Evolutionary conservation across 495 filamentous ascomycete species (phyloP), one percentile per base, ranked within the genome.

Genomic region (Achaetomiella virescens): DNA sequence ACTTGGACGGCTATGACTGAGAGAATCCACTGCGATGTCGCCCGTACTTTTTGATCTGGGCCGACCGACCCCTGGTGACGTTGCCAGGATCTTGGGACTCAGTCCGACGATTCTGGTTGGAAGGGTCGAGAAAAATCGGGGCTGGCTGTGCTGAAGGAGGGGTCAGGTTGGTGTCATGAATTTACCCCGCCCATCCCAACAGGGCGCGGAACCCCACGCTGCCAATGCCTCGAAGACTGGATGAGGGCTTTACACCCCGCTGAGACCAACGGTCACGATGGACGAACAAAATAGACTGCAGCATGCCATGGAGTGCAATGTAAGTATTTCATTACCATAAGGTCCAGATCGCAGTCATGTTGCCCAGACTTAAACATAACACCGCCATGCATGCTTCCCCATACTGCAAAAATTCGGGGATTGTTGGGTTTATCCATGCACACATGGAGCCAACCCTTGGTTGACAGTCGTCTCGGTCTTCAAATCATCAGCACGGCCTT

Each of bases 391-490:
- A 46, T 38, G 36, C 37, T 11, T 35, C 41, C n/a, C 29, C 35
- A 24, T 40, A 15, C 15, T n/a, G 36, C 49, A 36, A 53, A 54
- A 47, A 31, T 14, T 31, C 52, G 31, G 15, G 18, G 35, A 35
- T n/a, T 27, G 40, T 21, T 41, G 45, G n/a, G n/a, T n/a, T 37
- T 50, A 64, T 60, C 61, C 61, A 61, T 66, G 46, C 48, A 22
- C 43, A 31, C n/a, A n/a, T n/a, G 42, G 36, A 57, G 49, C 36
- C 58, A 53, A 55, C 45, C 45, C 45, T 44, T 60, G 24, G 35
- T 36, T 59, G 44, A 49, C 38, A 20, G 31, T 61, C 54, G 42
- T 59, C 18, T 53, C 31, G 29, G 55, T 52, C 41, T n/a, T 33
- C 8, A 25, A 43, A 36, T 48, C 46, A 29, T 54, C 15, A 17